phyloP scores from a whole-genome alignment of 1,284 basidiomycete species.

The Jaminaea rosea region DNA sequence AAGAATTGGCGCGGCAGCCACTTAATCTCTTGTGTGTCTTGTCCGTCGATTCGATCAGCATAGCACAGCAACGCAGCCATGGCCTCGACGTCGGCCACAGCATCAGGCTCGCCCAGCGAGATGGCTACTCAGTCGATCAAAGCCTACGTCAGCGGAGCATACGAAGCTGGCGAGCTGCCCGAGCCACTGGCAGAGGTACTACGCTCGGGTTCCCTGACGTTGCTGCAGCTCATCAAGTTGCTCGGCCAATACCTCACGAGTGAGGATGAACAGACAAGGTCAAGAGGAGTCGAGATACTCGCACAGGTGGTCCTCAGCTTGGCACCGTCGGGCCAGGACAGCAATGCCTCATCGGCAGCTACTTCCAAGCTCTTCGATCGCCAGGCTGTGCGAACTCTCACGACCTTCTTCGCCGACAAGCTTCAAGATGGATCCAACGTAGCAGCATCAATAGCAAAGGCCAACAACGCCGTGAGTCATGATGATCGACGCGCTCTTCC shows the following conservation, averaged over 20 bases:
- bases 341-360: neutral
- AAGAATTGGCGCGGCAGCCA: too few species aligned
- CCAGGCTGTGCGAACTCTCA: constrained; percentile 65
- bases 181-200: neutral
- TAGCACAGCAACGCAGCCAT: too few species aligned
- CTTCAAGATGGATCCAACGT: constrained; percentile 64
- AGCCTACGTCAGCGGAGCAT: neutral
- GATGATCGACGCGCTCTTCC: too few species aligned
- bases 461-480: constrained; percentile 21
- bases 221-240: constrained; percentile 2
- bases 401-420: constrained; percentile 74
- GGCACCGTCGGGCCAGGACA: neutral
- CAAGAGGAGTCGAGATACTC: constrained; percentile 3
- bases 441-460: constrained; percentile 22
- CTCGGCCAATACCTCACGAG: constrained; percentile 2
- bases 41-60: too few species aligned
- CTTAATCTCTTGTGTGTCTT: too few species aligned
- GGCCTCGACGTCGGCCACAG: too few species aligned
- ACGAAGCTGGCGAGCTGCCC: neutral
- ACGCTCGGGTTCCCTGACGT: neutral
- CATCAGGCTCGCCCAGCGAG: neutral
- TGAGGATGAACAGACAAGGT: constrained; percentile 4
- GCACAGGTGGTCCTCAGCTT: constrained; percentile 6
- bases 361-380: constrained; percentile 56
- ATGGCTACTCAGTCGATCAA: neutral